Base-by-base conservation (phyloP, 2,329 filamentous ascomycete species). In the Cucurbitaria berberidis region DNA sequence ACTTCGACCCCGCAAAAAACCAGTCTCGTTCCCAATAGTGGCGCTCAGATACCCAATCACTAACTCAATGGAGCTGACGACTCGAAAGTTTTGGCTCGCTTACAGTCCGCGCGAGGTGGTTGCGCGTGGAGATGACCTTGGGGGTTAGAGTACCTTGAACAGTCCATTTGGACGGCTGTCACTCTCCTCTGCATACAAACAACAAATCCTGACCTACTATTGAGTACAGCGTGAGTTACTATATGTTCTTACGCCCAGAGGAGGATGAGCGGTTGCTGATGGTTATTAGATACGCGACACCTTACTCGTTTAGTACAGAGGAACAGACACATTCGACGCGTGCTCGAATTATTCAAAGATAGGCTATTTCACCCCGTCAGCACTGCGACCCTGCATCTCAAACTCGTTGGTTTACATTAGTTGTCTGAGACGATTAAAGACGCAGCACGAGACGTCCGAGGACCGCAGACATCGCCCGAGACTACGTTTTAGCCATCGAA, bases 41-140 rank as follows among this genome's bases (percentile, higher is more conserved):
- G 30, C 30, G 16, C 30, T 16, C 19, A 11, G 3, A 3, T 7
- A 11, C 36, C 36, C 9, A 38, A 16, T n/a, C 13, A 10, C 48
- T 51, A 51, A 51, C 48, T 35, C 41, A 16, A 51, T 45, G 34
- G n/a, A 42, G 42, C 27, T 21, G 29, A 40, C 21, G 35, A 22
- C 34, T 16, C n/a, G 4, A 18, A 32, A 19, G 10, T 19, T 21
- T 16, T 26, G 35, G 35, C 27, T 51, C 40, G 42, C 18, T n/a
- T 35, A 9, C 19, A 7, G 26, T 45, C 35, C 18, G 27, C 44
- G 41, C 27, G 22, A 44, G 19, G 40, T 24, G 22, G 40, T 9
- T 22, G 34, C 11, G 32, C 32, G 21, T 43, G 47, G 38, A 43
- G 27, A 19, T n/a, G 22, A 32, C 36, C 48, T 45, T 35, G 42